These are phyloP conservation scores for Hanseniaspora occidentalis DNA, from an alignment of 805 yeast genomes.

Conservation along the genomic window DNA sequence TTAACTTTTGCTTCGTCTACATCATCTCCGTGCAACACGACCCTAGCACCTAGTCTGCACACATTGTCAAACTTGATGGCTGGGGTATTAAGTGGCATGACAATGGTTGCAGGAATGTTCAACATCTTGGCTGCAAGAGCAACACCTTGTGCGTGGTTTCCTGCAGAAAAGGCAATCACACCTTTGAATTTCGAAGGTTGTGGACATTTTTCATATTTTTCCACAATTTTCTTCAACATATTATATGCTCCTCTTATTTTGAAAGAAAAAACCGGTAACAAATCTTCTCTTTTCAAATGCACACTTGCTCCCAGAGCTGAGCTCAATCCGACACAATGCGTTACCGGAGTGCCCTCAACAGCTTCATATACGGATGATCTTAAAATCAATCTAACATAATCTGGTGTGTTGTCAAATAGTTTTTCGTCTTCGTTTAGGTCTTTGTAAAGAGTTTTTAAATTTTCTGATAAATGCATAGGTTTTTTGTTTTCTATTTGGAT, in stretches of 20 bases:
- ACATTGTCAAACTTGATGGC: constrained; percentile 89
- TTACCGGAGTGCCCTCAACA: constrained; percentile 78
- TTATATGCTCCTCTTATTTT: constrained; percentile 96
- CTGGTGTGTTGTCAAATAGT: constrained; percentile 61
- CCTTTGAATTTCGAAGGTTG: constrained; percentile 40
- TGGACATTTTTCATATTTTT: constrained; percentile 18
- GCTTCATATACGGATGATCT: constrained; percentile 94
- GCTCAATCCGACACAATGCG: constrained; percentile 62
- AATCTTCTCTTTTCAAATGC: constrained; percentile 78
- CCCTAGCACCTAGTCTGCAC: constrained; percentile 83
- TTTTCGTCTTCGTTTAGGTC: constrained; percentile 45
- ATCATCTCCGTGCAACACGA: constrained; percentile 85
- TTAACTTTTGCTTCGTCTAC: constrained; percentile 92
- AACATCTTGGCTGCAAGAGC: constrained; percentile 81
- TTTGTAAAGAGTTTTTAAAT: no score
- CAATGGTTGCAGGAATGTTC: constrained; percentile 88
- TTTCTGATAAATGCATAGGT: no score
- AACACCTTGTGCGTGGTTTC: constrained; percentile 98
- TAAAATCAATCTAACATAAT: constrained; percentile 78
- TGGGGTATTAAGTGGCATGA: constrained; percentile 97
- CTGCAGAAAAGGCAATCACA: constrained; percentile 97
- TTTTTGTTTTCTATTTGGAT: no score
- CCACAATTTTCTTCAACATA: constrained; percentile 79
- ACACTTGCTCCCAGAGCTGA: constrained; percentile 66
- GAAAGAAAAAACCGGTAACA: constrained; percentile 90